Evolutionary conservation across 495 filamentous ascomycete species (phyloP).

Genomic region (Penicillium roqueforti): DNA sequence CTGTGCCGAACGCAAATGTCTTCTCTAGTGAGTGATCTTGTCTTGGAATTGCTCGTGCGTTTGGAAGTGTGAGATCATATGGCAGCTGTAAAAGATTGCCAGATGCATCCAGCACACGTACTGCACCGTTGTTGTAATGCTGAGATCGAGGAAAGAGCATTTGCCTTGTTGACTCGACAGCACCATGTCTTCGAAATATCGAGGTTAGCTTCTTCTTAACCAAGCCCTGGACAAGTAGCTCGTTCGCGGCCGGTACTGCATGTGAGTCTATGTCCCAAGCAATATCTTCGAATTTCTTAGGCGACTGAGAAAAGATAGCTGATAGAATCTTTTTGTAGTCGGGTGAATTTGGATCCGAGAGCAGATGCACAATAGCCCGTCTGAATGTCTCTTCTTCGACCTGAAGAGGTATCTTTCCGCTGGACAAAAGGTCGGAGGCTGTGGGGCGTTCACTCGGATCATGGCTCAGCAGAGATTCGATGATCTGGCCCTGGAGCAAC

Average conservation of each 20-base stretch:
- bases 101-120: slow-evolving; percentile 73
- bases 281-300: slow-evolving; percentile 74
- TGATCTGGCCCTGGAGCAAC: slow-evolving; percentile 66
- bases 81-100: slow-evolving; percentile 87
- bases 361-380: slow-evolving; percentile 69
- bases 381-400: slow-evolving; percentile 89
- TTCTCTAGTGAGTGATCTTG: slow-evolving; percentile 63
- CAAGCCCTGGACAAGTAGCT: slow-evolving; percentile 65
- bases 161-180: slow-evolving; percentile 71
- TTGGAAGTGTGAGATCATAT: slow-evolving; percentile 84
- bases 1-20: slow-evolving; percentile 83
- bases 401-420: slow-evolving; percentile 82
- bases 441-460: slow-evolving; percentile 76
- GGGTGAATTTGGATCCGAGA: slow-evolving; percentile 73
- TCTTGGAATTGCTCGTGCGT: slow-evolving; percentile 79
- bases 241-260: slow-evolving; percentile 52
- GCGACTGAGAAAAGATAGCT: slow-evolving; percentile 70
- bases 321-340: slow-evolving; percentile 87
- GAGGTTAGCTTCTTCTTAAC: slow-evolving; percentile 71
- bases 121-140: slow-evolving; percentile 67
- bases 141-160: slow-evolving; percentile 75
- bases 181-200: slow-evolving; percentile 89
- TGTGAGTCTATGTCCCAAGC: slow-evolving; percentile 75
- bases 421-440: slow-evolving; percentile 78
- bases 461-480: slow-evolving; percentile 76